These are phyloP conservation scores for Exophiala oligosperma DNA, from an alignment of 2,329 filamentous ascomycete genomes.

Conservation along the genomic window DNA sequence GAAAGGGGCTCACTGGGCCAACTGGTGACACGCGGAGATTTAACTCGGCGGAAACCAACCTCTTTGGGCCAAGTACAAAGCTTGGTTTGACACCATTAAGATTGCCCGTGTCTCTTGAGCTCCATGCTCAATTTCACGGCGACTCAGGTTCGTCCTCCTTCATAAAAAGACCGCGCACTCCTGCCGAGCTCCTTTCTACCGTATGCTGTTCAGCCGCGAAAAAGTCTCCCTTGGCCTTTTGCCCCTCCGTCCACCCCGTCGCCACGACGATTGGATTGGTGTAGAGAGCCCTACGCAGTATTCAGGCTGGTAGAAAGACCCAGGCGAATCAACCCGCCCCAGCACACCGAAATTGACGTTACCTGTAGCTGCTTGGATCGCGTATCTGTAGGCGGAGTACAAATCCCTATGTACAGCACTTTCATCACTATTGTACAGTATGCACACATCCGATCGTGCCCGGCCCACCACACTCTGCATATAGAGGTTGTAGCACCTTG, in stretches of 20 bases:
- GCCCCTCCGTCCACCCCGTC: background rate
- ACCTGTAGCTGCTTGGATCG: too few species aligned
- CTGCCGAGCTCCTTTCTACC: background rate
- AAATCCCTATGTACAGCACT: background rate
- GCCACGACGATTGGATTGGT: background rate
- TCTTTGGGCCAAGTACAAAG: constrained; percentile 11
- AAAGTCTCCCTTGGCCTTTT: background rate
- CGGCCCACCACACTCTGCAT: background rate
- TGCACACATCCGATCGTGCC: too few species aligned
- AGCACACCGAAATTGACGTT: constrained; percentile 9
- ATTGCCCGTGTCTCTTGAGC: constrained; percentile 14
- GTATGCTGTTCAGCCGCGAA: too few species aligned
- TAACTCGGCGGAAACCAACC: constrained; percentile 8
- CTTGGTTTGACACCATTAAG: constrained; percentile 28
- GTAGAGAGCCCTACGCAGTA: too few species aligned
- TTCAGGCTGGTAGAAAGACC: too few species aligned
- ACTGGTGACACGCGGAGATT: constrained; percentile 17
- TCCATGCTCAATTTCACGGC: background rate
- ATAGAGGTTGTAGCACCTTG: too few species aligned
- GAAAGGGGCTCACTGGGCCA: too few species aligned
- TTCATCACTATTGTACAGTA: background rate
- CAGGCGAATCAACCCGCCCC: background rate
- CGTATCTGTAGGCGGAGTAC: too few species aligned
- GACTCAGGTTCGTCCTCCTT: background rate
- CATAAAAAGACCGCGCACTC: background rate